Evolutionary conservation across 345 rosid genomes (phyloP).

Genomic region (Kernera saxatilis): DNA sequence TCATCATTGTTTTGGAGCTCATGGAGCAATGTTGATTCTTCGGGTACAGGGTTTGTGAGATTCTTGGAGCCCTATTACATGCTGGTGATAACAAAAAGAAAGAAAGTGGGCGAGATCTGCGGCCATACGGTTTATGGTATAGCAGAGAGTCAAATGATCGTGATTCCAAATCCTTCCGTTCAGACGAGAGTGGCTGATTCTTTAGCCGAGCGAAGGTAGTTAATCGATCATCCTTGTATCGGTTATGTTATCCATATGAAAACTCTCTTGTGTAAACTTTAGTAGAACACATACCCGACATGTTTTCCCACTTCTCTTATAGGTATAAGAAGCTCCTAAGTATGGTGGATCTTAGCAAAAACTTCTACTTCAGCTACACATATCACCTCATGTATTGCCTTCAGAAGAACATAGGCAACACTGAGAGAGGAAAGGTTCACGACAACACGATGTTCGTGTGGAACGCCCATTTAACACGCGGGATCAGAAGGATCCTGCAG

Average conservation of each 20-base stretch:
- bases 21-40: neutral
- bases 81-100: slow-evolving; percentile 72
- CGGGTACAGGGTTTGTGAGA: slow-evolving; percentile 65
- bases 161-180: slow-evolving; percentile 52
- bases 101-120: slow-evolving; percentile 72
- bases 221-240: slow-evolving; percentile 33
- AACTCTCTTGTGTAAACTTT: slow-evolving; percentile 10
- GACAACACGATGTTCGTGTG: slow-evolving; percentile 81
- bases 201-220: slow-evolving; percentile 69
- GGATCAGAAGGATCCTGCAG: slow-evolving; percentile 52
- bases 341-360: slow-evolving; percentile 82
- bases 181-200: slow-evolving; percentile 57
- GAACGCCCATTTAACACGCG: slow-evolving; percentile 78
- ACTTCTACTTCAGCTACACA: slow-evolving; percentile 97
- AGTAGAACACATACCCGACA: neutral
- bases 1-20: neutral
- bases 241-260: slow-evolving; percentile 37
- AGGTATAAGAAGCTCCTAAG: slow-evolving; percentile 92
- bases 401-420: slow-evolving; percentile 59
- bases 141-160: slow-evolving; percentile 56
- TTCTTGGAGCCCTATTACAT: slow-evolving; percentile 91
- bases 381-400: slow-evolving; percentile 74
- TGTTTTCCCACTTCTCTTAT: slow-evolving; percentile 2
- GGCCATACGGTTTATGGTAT: slow-evolving; percentile 70
- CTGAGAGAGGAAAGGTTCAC: slow-evolving; percentile 35